Percentiles rank a stretch among this genome's conserved stretches.
Evolutionary conservation across 257 asterid species (phyloP).

Genomic region (Capsicum rhomboideum): DNA sequence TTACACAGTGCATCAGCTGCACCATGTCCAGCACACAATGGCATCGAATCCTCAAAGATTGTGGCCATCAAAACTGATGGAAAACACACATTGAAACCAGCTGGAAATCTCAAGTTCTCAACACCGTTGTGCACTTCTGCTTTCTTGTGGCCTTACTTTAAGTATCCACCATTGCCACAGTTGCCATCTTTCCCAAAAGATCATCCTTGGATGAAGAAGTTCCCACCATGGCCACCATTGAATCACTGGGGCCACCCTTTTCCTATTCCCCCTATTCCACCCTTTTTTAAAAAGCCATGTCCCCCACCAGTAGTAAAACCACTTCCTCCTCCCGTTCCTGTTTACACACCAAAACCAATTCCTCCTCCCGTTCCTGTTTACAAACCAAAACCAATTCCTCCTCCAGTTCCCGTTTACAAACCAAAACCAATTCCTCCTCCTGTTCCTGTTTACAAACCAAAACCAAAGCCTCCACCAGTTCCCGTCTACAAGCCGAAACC

Average conservation of each 20-base stretch:
- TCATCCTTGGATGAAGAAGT: constrained; percentile 16
- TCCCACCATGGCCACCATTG: constrained; percentile 41
- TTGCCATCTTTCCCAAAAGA: constrained; percentile 31
- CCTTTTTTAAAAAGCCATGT: constrained; percentile 21
- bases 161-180: constrained; percentile 51
- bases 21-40: constrained; percentile 69
- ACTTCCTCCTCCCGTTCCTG: constrained; percentile 15
- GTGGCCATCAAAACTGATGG: constrained; percentile 24
- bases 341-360: constrained; percentile 5
- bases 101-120: constrained; percentile 50
- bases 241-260: constrained; percentile 16
- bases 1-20: constrained; percentile 57
- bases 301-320: constrained; percentile 13
- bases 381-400: not conserved
- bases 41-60: constrained; percentile 52
- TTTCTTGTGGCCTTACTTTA: constrained; percentile 55
- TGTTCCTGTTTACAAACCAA: not conserved
- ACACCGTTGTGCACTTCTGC: constrained; percentile 68
- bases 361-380: not conserved
- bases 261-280: constrained; percentile 22
- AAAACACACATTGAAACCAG: constrained; percentile 36
- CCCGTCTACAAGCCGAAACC: constrained; percentile 14
- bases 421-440: constrained; percentile 9
- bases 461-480: constrained; percentile 27
- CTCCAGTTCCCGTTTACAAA: not conserved